phyloP scores from a whole-genome alignment of 345 rosid species.

The Zanthoxylum bungeanum region DNA sequence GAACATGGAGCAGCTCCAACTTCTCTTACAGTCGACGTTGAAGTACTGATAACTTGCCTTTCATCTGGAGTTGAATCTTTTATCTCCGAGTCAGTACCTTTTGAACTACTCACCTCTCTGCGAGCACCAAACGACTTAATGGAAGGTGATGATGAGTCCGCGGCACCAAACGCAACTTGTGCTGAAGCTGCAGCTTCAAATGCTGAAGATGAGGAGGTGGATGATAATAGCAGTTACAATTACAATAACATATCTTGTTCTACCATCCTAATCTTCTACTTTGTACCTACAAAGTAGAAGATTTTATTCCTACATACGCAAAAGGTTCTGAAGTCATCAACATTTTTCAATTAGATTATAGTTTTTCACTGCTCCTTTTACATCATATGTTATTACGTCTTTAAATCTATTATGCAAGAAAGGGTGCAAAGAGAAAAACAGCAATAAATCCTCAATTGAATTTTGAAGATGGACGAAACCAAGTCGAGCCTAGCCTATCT shows the following conservation, averaged over 20 bases:
- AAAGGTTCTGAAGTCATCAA: no score
- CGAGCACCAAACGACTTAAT: constrained; percentile 33
- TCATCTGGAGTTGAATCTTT: constrained; percentile 19
- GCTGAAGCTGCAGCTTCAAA: constrained; percentile 41
- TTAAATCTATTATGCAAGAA: no score
- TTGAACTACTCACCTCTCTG: constrained; percentile 24
- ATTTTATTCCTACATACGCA: no score
- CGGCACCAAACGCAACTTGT: constrained; percentile 49
- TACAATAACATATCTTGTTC: background rate
- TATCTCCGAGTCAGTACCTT: constrained; percentile 17
- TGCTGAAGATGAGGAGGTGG: no score
- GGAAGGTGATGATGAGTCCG: constrained; percentile 30
- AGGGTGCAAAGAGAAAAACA: background rate
- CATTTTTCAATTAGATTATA: background rate
- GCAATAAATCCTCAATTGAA: background rate
- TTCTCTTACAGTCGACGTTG: constrained; percentile 16
- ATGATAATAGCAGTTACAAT: background rate
- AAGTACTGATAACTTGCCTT: constrained; percentile 1
- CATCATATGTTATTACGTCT: background rate
- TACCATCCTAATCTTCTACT: no score
- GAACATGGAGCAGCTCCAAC: constrained; percentile 16
- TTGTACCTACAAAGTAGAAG: background rate
- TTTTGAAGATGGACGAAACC: background rate
- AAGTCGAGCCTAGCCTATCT: no score
- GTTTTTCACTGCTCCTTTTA: background rate